phyloP scores from a whole-genome alignment of 148 eudicot genomes.

The Rhododendron williamsianum region DNA sequence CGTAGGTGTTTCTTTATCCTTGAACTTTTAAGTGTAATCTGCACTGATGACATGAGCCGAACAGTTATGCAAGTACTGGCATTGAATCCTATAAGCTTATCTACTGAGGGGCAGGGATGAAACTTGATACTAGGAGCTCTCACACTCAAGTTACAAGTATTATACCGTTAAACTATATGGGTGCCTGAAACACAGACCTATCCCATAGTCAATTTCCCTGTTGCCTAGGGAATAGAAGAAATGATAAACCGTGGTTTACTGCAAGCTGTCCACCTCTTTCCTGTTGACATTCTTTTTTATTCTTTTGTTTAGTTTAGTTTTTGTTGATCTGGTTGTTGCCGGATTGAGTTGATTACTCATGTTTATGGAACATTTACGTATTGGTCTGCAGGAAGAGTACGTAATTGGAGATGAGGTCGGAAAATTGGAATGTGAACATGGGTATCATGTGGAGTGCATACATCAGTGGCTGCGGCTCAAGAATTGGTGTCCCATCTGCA shows the following conservation, averaged over 20 bases:
- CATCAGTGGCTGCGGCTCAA: constrained; percentile 73
- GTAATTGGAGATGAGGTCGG: constrained; percentile 61
- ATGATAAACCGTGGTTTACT: neutral
- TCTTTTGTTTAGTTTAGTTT: neutral
- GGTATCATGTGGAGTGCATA: constrained; percentile 59
- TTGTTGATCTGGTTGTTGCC: neutral
- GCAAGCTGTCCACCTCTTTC: neutral
- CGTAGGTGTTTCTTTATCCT: neutral
- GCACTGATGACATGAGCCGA: neutral
- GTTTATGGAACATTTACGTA: neutral
- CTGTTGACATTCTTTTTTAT: neutral
- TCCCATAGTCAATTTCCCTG: neutral
- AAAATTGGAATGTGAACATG: constrained; percentile 58
- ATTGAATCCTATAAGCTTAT: neutral
- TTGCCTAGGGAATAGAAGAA: neutral
- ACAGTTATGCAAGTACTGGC: neutral
- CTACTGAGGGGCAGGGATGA: neutral
- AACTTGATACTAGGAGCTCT: neutral
- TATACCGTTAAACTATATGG: neutral
- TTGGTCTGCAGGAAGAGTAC: constrained; percentile 72
- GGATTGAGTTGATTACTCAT: neutral
- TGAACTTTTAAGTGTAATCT: neutral
- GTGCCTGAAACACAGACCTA: neutral
- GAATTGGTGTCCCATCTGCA: constrained; percentile 99
- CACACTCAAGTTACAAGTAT: neutral